Base-by-base conservation (phyloP, 140 eudicot species). In the Erigeron philadelphicus region DNA sequence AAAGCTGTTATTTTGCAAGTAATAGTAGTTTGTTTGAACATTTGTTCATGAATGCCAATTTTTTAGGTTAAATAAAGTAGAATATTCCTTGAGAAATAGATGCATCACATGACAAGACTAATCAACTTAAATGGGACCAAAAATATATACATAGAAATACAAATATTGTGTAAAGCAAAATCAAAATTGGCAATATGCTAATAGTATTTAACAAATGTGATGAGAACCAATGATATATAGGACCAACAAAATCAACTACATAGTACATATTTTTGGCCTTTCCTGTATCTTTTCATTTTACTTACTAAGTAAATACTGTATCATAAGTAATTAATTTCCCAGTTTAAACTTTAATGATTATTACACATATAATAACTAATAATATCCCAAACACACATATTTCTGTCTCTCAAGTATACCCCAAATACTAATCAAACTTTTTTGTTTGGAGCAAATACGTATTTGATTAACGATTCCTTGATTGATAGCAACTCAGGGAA, bases 401-500 rank as follows among this genome's bases (percentile, higher is more conserved):
- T 31, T 31, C 4, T 21, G 38, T 31, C 4, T 31, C 38, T 31
- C 38, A 0, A 31, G 38, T 31, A 31, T 31, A 31, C 38, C 38
- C 38, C 5, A 31, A 0, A 68, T 57, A 44, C 55, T 15, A 23
- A 1, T 45, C 38, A 83, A 11, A 40, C 54, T 52, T 76, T 75
- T 47, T 85, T 85, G 78, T 85, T 85, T 11, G 90, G 95, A 65
- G 73, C 94, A 21, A 90, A 87, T 5, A 90, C 95, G 65, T 87
- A 79, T 83, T 87, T 90, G 72, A 90, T 76, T 78, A 90, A 50
- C 16, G 97, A 87, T 21, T 90, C 97, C 80, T 90, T 90, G 59
- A 90, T 90, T 7, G 88, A 58, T 5, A 87, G 80, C 80, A 90
- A 65, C 66, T 87, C 97, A 0, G 97, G 96, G 72, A 90, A 90